Conservation (phyloP, 2,329 filamentous ascomycete genomes). For the Ascochyta fabae region DNA sequence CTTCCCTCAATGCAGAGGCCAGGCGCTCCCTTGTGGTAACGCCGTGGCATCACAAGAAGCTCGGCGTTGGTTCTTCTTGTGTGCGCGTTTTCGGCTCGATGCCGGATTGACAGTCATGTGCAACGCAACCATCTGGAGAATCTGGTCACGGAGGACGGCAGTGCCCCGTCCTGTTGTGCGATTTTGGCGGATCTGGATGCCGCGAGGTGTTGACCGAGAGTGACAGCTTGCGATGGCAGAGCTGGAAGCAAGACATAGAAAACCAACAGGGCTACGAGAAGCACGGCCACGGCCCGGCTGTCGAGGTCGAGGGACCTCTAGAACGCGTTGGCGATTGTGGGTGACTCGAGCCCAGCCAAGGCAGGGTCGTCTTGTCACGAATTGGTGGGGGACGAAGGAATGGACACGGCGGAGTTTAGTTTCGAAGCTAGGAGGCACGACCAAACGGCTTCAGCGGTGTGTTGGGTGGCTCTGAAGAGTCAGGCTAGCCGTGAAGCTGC, state of each 20-base stretch:
- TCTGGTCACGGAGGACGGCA: constrained; percentile 13
- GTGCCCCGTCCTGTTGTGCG: constrained; percentile 13
- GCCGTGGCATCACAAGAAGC: constrained; percentile 17
- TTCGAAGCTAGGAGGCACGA: constrained; percentile 6
- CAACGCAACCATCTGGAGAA: constrained; percentile 16
- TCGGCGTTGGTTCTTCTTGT: constrained; percentile 20
- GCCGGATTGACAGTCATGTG: constrained; percentile 24
- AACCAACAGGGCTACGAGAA: neutral
- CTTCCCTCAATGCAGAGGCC: constrained; percentile 8
- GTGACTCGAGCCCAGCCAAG: constrained; percentile 4
- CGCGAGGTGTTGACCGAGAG: neutral
- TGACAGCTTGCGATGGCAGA: neutral
- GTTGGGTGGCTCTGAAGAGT: constrained; percentile 14
- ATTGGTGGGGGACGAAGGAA: constrained; percentile 10
- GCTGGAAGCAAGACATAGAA: constrained; percentile 1
- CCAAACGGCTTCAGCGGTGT: constrained; percentile 14
- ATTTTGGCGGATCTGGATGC: constrained; percentile 3
- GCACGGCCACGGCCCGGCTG: constrained; percentile 4
- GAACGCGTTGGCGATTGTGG: constrained; percentile 4
- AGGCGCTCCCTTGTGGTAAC: constrained; percentile 14
- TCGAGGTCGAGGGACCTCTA: constrained; percentile 7
- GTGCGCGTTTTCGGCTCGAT: constrained; percentile 21
- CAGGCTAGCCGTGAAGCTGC: constrained; percentile 10
- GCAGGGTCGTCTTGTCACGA: constrained; percentile 1
- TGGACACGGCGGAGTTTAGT: constrained; percentile 8